These are phyloP conservation scores for Trichoderma atroviride DNA, from an alignment of 2,329 filamentous ascomycete species.

Conservation along the genomic window DNA sequence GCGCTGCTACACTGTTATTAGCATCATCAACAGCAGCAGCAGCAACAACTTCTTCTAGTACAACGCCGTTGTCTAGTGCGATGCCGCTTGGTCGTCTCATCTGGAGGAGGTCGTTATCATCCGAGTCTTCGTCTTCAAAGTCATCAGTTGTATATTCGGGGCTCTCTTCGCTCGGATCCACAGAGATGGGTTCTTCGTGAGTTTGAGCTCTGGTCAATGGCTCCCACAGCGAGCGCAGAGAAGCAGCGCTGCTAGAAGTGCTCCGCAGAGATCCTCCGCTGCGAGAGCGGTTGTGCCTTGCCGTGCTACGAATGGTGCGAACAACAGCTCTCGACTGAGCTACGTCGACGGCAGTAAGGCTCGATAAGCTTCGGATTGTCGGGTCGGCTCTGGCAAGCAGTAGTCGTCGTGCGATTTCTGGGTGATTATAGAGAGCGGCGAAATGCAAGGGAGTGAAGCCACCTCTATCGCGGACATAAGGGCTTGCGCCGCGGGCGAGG, in stretches of 20 bases:
- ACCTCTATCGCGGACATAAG: slow-evolving; percentile 73
- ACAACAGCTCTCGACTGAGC: slow-evolving; percentile 66
- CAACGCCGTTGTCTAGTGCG: slow-evolving; percentile 38
- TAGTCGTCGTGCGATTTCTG: slow-evolving; percentile 74
- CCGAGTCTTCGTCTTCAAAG: slow-evolving; percentile 47
- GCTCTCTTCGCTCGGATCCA: slow-evolving; percentile 48
- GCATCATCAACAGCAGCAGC: slow-evolving; percentile 35
- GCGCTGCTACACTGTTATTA: slow-evolving; percentile 50
- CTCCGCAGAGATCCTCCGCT: slow-evolving; percentile 65
- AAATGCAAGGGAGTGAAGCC: slow-evolving; percentile 84
- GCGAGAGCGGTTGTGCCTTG: slow-evolving; percentile 65
- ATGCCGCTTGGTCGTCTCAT: slow-evolving; percentile 41
- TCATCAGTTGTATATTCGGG: slow-evolving; percentile 51
- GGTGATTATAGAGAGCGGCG: slow-evolving; percentile 74
- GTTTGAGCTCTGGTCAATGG: slow-evolving; percentile 45
- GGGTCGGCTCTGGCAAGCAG: slow-evolving; percentile 74
- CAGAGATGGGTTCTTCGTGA: slow-evolving; percentile 43
- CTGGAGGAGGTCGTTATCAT: slow-evolving; percentile 41
- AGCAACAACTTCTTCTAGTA: slow-evolving; percentile 38
- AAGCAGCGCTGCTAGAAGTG: slow-evolving; percentile 67
- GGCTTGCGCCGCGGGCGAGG: slow-evolving; percentile 75
- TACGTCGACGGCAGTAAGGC: slow-evolving; percentile 72
- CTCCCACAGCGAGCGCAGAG: slow-evolving; percentile 69
- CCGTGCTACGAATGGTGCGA: slow-evolving; percentile 63
- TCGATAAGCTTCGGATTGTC: slow-evolving; percentile 67